Conservation (phyloP, 73 alveolate genomes). For the Effrenium voratum region DNA sequence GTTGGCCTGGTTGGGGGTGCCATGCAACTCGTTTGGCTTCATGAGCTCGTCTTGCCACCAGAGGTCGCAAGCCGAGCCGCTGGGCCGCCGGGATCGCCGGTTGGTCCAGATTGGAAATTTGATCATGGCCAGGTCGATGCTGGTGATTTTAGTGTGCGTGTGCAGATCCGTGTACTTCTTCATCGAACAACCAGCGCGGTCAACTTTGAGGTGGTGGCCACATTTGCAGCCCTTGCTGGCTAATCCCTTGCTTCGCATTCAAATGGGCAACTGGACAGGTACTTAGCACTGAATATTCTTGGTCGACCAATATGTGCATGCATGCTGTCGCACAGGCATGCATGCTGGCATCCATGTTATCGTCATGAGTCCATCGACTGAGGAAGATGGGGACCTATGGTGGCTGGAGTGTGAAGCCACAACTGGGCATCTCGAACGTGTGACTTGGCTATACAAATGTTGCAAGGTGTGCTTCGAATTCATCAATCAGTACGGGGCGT, state of each 20-base stretch:
- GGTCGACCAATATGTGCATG: too few species aligned
- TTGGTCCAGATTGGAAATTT: neutral
- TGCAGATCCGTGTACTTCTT: neutral
- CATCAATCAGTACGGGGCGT: neutral
- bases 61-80: neutral
- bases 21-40: neutral
- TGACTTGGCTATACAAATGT: neutral
- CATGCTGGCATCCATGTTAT: neutral
- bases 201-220: too few species aligned
- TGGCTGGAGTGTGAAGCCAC: neutral
- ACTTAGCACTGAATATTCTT: neutral
- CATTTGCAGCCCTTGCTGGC: neutral
- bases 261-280: neutral
- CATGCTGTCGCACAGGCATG: neutral
- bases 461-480: neutral
- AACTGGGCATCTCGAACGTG: neutral
- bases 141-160: neutral
- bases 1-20: neutral
- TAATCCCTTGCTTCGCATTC: neutral
- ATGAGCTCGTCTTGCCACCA: neutral
- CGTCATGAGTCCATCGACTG: neutral
- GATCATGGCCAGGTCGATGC: neutral
- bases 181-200: too few species aligned
- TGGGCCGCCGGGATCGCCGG: neutral
- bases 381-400: neutral